Percentiles rank a stretch among this genome's conserved stretches.
Evolutionary conservation across 352 stramenopile genomes (phyloP).

Genomic region (Phytophthora colocasiae): DNA sequence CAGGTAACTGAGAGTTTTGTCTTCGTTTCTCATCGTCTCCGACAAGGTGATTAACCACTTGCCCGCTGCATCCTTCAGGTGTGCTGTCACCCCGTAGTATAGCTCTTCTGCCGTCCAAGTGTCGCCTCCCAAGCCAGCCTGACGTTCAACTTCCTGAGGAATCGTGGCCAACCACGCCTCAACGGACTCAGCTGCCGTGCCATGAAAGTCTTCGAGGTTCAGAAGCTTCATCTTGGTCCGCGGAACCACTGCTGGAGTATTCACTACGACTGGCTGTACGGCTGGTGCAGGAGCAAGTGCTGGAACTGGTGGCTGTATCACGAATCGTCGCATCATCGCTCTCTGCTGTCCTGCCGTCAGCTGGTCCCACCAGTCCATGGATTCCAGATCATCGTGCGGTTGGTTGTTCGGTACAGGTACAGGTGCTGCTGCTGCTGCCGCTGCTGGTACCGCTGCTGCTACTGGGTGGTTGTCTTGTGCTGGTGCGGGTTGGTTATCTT

Average conservation of each 20-base stretch:
- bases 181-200: not conserved
- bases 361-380: not conserved
- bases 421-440: too few relatives aligned
- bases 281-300: not conserved
- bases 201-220: not conserved
- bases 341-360: not conserved
- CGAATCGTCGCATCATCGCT: not conserved
- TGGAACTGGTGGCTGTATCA: not conserved
- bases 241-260: not conserved
- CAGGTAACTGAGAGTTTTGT: too few relatives aligned
- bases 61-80: not conserved
- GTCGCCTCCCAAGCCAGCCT: not conserved
- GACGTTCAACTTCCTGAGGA: not conserved
- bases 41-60: not conserved
- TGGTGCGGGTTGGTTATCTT: too few relatives aligned
- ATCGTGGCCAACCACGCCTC: not conserved
- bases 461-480: too few relatives aligned
- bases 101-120: not conserved
- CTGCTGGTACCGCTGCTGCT: too few relatives aligned
- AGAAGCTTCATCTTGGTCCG: not conserved
- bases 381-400: not conserved
- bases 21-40: too few relatives aligned
- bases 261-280: not conserved
- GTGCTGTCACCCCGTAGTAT: not conserved
- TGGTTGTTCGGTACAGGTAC: too few relatives aligned